phyloP scores from a whole-genome alignment of 2,329 filamentous ascomycete species.

The Plectosphaerella sp. region DNA sequence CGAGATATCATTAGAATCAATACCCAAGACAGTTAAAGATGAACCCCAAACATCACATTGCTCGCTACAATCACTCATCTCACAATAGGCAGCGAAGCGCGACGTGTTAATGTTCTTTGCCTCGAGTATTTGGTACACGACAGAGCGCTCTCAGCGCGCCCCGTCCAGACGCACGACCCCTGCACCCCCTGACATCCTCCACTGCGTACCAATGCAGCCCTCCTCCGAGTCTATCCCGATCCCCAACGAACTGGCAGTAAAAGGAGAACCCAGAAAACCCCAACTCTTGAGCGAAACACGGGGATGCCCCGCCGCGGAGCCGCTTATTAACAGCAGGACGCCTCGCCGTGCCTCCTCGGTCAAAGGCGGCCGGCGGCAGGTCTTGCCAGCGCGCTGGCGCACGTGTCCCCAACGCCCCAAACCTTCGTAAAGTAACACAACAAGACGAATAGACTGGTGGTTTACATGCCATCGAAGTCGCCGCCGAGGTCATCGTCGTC shows the following conservation, averaged over 20 bases:
- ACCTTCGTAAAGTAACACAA: constrained; percentile 4
- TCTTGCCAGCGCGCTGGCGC: background rate
- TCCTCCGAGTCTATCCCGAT: background rate
- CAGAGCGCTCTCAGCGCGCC: background rate
- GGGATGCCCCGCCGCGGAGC: background rate
- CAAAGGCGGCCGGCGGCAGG: background rate
- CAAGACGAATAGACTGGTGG: constrained; percentile 3
- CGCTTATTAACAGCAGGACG: background rate
- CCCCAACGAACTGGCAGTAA: background rate
- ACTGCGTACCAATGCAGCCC: background rate
- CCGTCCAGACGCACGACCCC: background rate
- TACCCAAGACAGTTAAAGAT: background rate
- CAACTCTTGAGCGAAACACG: background rate
- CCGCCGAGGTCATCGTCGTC: constrained; percentile 95
- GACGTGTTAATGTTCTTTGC: constrained; percentile 2
- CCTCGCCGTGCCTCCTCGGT: background rate
- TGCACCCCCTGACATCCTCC: background rate
- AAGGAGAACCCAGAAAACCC: background rate
- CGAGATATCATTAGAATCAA: constrained; percentile 12
- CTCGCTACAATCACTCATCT: background rate
- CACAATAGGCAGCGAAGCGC: too few species aligned
- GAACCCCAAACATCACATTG: constrained; percentile 1
- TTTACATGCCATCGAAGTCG: constrained; percentile 93
- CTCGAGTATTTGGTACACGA: constrained; percentile 4
- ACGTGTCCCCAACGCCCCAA: background rate